These are phyloP conservation scores for Dactylorhiza incarnata DNA, from an alignment of 106 monocot genomes.

Conservation along the genomic window DNA sequence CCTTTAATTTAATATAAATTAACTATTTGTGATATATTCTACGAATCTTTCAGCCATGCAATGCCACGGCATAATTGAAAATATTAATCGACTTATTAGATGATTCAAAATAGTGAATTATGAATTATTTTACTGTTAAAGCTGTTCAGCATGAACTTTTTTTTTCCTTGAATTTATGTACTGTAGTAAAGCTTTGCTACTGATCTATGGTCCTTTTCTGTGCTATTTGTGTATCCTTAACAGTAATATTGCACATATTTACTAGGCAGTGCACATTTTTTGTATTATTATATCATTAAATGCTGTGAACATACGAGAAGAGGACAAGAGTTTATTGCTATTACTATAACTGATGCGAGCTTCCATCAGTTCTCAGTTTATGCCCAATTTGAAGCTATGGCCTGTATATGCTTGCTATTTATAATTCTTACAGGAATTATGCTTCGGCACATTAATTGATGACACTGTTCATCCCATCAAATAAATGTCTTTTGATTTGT, in stretches of 20 bases:
- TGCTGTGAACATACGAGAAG: neutral
- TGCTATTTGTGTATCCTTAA: neutral
- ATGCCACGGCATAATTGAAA: no score
- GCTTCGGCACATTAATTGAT: constrained; percentile 67
- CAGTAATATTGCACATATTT: neutral
- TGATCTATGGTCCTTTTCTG: neutral
- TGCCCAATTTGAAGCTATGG: constrained; percentile 6
- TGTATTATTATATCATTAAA: constrained; percentile 3
- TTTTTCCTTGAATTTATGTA: neutral
- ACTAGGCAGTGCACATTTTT: neutral
- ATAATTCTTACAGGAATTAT: constrained; percentile 58
- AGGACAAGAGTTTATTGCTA: neutral
- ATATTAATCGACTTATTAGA: no score
- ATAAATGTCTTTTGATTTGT: constrained; percentile 97
- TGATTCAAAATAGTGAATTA: no score
- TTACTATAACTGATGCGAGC: neutral
- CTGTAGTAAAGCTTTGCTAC: neutral
- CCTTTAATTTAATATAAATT: no score
- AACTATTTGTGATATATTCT: no score
- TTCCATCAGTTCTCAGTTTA: constrained; percentile 6
- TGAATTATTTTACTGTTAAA: neutral
- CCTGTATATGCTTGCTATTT: constrained; percentile 22
- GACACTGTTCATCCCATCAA: constrained; percentile 78
- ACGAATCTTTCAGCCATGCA: no score
- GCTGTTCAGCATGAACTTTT: neutral